phyloP scores from a whole-genome alignment of 2,329 filamentous ascomycete species.

The Ophiobolus disseminans region DNA sequence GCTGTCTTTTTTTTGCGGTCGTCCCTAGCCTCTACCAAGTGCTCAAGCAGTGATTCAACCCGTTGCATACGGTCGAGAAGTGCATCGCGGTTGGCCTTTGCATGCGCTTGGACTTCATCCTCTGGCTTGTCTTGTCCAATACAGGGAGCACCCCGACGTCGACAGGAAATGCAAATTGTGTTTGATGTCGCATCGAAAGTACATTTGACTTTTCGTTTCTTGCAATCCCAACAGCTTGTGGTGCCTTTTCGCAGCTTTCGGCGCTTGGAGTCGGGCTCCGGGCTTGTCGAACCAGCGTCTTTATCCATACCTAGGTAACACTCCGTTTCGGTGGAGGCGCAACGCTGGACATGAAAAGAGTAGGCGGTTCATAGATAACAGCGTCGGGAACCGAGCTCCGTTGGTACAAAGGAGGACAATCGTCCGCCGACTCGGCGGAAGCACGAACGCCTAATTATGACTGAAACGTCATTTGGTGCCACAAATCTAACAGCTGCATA shows the following conservation, averaged over 20 bases:
- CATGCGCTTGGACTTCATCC: constrained; percentile 2
- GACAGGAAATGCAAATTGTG: constrained; percentile 20
- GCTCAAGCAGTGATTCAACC: constrained; percentile 17
- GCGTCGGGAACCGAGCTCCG: too few relatives aligned
- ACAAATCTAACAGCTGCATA: too few relatives aligned
- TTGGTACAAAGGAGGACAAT: too few relatives aligned
- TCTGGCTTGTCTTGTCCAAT: constrained; percentile 27
- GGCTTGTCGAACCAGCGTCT: neutral
- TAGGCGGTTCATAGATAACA: neutral
- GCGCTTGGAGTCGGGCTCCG: constrained; percentile 15
- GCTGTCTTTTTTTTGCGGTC: neutral
- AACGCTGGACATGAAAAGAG: neutral
- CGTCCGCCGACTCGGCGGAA: constrained; percentile 4
- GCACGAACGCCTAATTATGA: too few relatives aligned
- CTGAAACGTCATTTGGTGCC: too few relatives aligned
- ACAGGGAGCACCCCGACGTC: constrained; percentile 21
- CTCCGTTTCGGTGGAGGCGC: neutral
- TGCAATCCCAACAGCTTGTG: constrained; percentile 35
- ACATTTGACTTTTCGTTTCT: constrained; percentile 29
- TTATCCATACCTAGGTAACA: neutral
- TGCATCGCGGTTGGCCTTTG: constrained; percentile 2
- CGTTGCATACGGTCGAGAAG: constrained; percentile 15
- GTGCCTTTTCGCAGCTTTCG: constrained; percentile 32
- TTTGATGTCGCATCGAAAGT: constrained; percentile 11
- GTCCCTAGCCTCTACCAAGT: constrained; percentile 9